Evolutionary conservation across 2,329 filamentous ascomycete species (phyloP).

Genomic region (Epichloe amarillans): DNA sequence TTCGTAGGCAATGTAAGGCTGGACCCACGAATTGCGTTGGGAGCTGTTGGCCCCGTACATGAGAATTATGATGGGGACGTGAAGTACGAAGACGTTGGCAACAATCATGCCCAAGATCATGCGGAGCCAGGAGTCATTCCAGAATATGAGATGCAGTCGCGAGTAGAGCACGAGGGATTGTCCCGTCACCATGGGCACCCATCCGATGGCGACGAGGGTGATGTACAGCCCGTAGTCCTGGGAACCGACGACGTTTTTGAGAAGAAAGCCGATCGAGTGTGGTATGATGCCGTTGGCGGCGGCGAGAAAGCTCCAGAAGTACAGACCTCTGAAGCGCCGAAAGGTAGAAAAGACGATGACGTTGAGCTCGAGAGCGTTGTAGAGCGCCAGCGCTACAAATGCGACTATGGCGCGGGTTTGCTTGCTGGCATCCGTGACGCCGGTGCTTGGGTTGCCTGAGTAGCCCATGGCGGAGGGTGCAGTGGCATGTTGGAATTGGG

Average conservation of each 20-base stretch:
- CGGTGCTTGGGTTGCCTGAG: slow-evolving; percentile 3
- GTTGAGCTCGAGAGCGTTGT: slow-evolving; percentile 19
- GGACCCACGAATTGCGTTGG: slow-evolving; percentile 3
- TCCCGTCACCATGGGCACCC: slow-evolving; percentile 40
- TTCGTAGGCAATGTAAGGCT: slow-evolving; percentile 30
- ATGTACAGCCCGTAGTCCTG: slow-evolving; percentile 8
- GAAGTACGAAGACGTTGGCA: slow-evolving; percentile 36
- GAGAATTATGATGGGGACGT: slow-evolving; percentile 41
- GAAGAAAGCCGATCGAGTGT: slow-evolving; percentile 30
- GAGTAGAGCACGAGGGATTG: slow-evolving; percentile 49
- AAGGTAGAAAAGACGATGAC: slow-evolving; percentile 20
- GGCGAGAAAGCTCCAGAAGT: slow-evolving; percentile 25
- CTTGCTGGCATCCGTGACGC: background rate
- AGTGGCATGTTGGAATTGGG: background rate
- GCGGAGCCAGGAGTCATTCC: slow-evolving; percentile 32
- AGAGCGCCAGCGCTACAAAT: slow-evolving; percentile 10
- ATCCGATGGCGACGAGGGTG: slow-evolving; percentile 13
- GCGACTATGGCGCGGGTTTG: slow-evolving; percentile 1
- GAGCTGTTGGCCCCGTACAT: slow-evolving; percentile 34
- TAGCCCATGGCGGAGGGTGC: slow-evolving; percentile 1
- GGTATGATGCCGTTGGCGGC: slow-evolving; percentile 19
- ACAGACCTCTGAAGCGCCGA: slow-evolving; percentile 17
- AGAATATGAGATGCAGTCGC: slow-evolving; percentile 43
- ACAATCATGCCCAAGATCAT: slow-evolving; percentile 44
- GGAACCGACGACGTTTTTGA: slow-evolving; percentile 22